Evolutionary conservation across 257 asterid species (phyloP).

Genomic region (Rhazya stricta): DNA sequence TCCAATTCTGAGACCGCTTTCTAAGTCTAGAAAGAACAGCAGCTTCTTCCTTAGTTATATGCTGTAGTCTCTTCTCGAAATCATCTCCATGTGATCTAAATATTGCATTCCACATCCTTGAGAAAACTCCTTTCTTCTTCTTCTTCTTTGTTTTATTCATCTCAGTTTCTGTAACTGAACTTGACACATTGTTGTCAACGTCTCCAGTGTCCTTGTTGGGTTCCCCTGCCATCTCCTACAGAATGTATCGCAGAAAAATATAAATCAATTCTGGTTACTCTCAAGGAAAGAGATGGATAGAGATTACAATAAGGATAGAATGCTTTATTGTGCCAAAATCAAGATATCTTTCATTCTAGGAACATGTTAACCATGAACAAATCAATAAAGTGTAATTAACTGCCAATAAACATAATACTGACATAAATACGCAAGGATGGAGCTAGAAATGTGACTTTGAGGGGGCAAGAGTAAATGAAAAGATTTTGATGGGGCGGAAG

Average conservation of each 20-base stretch:
- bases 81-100: constrained; percentile 63
- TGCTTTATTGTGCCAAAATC: not conserved
- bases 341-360: not conserved
- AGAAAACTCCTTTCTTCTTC: constrained; percentile 65
- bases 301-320: not conserved
- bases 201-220: constrained; percentile 45
- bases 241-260: not conserved
- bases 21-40: constrained; percentile 56
- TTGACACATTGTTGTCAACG: constrained; percentile 22
- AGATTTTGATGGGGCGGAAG: too few species aligned
- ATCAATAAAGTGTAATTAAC: not conserved
- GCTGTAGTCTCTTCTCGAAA: constrained; percentile 82
- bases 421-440: too few species aligned
- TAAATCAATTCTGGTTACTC: not conserved
- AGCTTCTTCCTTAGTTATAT: constrained; percentile 88
- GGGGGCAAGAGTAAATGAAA: too few species aligned
- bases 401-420: not conserved
- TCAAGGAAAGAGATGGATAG: not conserved
- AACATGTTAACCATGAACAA: not conserved
- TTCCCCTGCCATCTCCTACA: constrained; percentile 57
- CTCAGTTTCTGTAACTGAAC: constrained; percentile 37
- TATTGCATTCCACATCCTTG: constrained; percentile 68
- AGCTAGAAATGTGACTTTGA: too few species aligned
- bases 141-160: constrained; percentile 34
- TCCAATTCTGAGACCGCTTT: constrained; percentile 59